phyloP scores from a whole-genome alignment of 768 basidiomycete genomes.

The Trametes cingulata region DNA sequence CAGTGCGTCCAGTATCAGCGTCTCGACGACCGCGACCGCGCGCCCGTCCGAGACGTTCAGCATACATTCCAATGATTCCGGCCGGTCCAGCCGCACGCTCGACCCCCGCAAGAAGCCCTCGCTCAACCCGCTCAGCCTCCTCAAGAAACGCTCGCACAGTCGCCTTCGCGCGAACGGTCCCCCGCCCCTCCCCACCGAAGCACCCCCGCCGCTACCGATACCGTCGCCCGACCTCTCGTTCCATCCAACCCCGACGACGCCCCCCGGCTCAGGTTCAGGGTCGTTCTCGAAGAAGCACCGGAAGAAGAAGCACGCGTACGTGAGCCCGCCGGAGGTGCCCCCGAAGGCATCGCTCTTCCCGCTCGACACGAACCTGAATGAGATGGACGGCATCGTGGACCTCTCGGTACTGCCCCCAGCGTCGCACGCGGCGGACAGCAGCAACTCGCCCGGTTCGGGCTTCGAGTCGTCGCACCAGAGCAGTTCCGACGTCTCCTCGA shows the following conservation, averaged over 20 bases:
- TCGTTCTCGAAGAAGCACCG: slow-evolving; percentile 23
- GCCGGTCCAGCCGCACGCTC: slow-evolving; percentile 29
- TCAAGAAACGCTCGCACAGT: slow-evolving; percentile 42
- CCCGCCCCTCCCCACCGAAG: slow-evolving; percentile 38
- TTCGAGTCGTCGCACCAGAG: slow-evolving; percentile 38
- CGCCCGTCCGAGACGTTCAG: slow-evolving; percentile 25
- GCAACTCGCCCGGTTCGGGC: slow-evolving; percentile 44
- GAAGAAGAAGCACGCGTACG: slow-evolving; percentile 33
- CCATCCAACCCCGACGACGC: slow-evolving; percentile 27
- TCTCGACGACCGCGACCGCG: slow-evolving; percentile 24
- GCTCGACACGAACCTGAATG: slow-evolving; percentile 68
- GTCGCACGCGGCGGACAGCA: slow-evolving; percentile 38
- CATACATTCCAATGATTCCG: slow-evolving; percentile 26
- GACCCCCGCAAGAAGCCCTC: slow-evolving; percentile 54
- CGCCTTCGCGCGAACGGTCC: slow-evolving; percentile 41
- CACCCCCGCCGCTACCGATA: slow-evolving; percentile 24
- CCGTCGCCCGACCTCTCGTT: slow-evolving; percentile 29
- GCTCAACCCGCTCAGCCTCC: slow-evolving; percentile 43
- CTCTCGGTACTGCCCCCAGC: slow-evolving; percentile 29
- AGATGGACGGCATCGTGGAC: slow-evolving; percentile 85
- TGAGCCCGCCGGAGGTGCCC: slow-evolving; percentile 36
- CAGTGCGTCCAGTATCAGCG: slow-evolving; percentile 28
- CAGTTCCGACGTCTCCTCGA: slow-evolving; percentile 32
- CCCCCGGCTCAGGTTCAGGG: no score
- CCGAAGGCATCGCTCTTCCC: slow-evolving; percentile 41